Evolutionary conservation across 257 asterid genomes (phyloP).

Genomic region (Scutellaria baicalensis): DNA sequence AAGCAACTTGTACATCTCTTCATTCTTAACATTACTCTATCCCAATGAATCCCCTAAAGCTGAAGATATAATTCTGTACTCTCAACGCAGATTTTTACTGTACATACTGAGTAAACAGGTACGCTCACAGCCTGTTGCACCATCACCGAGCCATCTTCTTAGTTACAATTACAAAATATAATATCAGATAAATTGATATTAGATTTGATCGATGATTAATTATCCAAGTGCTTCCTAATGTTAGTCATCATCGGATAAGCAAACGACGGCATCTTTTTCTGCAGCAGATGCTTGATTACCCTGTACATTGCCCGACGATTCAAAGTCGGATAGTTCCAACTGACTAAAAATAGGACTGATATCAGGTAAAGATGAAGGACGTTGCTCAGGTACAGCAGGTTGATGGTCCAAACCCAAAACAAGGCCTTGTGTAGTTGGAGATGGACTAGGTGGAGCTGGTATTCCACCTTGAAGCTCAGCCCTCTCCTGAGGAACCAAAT

Average conservation of each 20-base stretch:
- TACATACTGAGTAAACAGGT: not conserved
- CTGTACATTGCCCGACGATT: constrained; percentile 21
- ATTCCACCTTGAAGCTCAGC: constrained; percentile 4
- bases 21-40: too few relatives aligned
- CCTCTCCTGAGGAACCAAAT: constrained; percentile 5
- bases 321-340: constrained; percentile 33
- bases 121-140: not conserved
- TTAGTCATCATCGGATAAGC: constrained; percentile 66
- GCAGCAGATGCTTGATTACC: constrained; percentile 22
- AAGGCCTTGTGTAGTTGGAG: constrained; percentile 14
- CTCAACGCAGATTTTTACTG: too few relatives aligned
- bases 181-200: not conserved
- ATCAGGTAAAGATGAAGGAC: constrained; percentile 11
- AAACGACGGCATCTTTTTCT: constrained; percentile 43
- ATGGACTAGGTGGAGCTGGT: constrained; percentile 1
- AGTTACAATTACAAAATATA: not conserved
- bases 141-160: not conserved
- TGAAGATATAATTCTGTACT: too few relatives aligned
- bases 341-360: constrained; percentile 16
- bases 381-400: not conserved
- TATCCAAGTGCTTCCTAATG: not conserved
- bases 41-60: too few relatives aligned
- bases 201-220: not conserved
- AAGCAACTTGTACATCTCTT: too few relatives aligned
- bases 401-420: constrained; percentile 10